Percentiles rank a stretch among this genome's conserved stretches.
Conservation (phyloP, 1,284 basidiomycete species). For the Fomitopsis palustris region DNA sequence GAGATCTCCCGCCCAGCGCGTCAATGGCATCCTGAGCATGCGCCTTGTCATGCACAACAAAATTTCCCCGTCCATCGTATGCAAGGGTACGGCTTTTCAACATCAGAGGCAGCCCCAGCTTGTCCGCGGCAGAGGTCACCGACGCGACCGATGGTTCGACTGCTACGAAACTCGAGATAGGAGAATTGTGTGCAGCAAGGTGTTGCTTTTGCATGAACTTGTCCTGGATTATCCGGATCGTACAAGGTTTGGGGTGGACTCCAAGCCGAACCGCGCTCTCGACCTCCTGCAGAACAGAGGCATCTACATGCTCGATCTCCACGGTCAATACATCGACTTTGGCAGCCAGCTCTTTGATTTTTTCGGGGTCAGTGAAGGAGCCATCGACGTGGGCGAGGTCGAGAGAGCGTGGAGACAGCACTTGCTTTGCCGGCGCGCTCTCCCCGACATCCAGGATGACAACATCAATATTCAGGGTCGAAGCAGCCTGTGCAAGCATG, state of each 20-base stretch:
- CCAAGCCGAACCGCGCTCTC: slow-evolving; percentile 49
- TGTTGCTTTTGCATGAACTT: slow-evolving; percentile 91
- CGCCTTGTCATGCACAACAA: slow-evolving; percentile 58
- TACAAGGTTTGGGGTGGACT: slow-evolving; percentile 84
- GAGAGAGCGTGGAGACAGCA: slow-evolving; percentile 54
- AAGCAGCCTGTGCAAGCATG: slow-evolving; percentile 93
- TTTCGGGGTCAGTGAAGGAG: slow-evolving; percentile 79
- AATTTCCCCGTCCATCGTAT: slow-evolving; percentile 97
- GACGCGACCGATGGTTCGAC: slow-evolving; percentile 58
- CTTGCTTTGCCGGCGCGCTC: slow-evolving; percentile 88
- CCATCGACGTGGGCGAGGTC: slow-evolving; percentile 79
- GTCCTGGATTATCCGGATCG: slow-evolving; percentile 92
- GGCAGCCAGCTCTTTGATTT: slow-evolving; percentile 79
- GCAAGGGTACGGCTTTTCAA: slow-evolving; percentile 93
- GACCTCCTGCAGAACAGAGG: slow-evolving; percentile 68
- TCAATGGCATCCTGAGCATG: slow-evolving; percentile 65
- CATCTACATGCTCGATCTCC: slow-evolving; percentile 98
- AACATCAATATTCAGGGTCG: slow-evolving; percentile 85
- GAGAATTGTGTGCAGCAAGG: slow-evolving; percentile 55
- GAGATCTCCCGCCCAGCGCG: slow-evolving; percentile 58
- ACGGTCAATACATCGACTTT: slow-evolving; percentile 91
- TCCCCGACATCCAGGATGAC: slow-evolving; percentile 85
- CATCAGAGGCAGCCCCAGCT: slow-evolving; percentile 89
- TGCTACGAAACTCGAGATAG: slow-evolving; percentile 72
- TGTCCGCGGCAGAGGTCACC: slow-evolving; percentile 48